Evolutionary conservation across 2,329 filamentous ascomycete species (phyloP).

Genomic region (Huntiella abstrusa): DNA sequence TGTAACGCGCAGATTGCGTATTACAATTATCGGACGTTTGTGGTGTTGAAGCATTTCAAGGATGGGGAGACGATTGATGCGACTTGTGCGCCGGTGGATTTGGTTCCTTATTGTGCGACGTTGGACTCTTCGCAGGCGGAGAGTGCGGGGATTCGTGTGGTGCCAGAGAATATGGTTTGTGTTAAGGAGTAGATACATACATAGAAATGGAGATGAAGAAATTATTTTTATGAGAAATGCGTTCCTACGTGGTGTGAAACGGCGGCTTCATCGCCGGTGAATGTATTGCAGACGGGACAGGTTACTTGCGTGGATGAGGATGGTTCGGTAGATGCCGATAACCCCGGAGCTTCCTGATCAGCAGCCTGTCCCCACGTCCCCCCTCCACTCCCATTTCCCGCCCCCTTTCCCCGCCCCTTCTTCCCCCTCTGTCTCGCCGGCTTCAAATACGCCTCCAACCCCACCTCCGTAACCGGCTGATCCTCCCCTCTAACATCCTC

Average conservation of each 20-base stretch:
- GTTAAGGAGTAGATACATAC: no score
- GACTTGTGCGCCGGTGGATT: slow-evolving; percentile 23
- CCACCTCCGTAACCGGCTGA: slow-evolving; percentile 22
- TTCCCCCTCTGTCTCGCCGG: slow-evolving; percentile 17
- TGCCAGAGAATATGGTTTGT: no score
- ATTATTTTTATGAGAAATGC: slow-evolving; percentile 25
- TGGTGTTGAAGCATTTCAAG: slow-evolving; percentile 12
- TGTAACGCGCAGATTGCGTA: slow-evolving; percentile 26
- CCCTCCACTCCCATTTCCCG: background rate
- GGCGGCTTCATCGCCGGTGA: slow-evolving; percentile 49
- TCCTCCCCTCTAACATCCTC: slow-evolving; percentile 10
- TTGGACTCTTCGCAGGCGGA: background rate
- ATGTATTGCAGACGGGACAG: slow-evolving; percentile 48
- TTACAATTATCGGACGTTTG: slow-evolving; percentile 20
- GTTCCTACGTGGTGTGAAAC: slow-evolving; percentile 47
- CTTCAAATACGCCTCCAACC: slow-evolving; percentile 32
- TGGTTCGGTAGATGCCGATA: background rate
- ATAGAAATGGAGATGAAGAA: no score
- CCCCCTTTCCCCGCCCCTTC: background rate
- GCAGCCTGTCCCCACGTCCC: background rate
- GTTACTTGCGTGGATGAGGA: slow-evolving; percentile 12
- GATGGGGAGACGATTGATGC: slow-evolving; percentile 17
- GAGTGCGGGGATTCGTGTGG: no score
- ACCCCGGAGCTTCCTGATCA: background rate
- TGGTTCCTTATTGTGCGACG: slow-evolving; percentile 25